Percentiles rank a stretch among this genome's conserved stretches.
Conservation (phyloP, 257 asterid species). For the Solanum ossicruentum region DNA sequence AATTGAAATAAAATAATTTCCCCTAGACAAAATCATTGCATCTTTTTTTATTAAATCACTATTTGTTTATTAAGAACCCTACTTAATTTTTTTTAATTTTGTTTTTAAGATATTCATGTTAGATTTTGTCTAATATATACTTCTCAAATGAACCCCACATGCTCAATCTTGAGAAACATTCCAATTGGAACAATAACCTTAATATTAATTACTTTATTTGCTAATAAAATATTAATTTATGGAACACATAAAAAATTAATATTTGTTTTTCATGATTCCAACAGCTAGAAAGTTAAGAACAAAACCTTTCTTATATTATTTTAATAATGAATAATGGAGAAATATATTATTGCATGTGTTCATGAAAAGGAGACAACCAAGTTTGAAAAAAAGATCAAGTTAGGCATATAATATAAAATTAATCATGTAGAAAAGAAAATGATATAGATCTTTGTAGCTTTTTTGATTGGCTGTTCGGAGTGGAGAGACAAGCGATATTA, state of each 20-base stretch:
- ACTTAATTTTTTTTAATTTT: not conserved
- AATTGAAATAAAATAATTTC: not conserved
- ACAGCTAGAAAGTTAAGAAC: not conserved
- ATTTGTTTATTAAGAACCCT: not conserved
- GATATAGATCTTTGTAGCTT: not conserved
- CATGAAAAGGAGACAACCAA: not conserved
- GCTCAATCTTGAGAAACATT: not conserved
- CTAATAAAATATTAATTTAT: not conserved
- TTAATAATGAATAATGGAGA: not conserved
- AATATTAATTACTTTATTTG: not conserved
- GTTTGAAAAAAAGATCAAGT: not conserved
- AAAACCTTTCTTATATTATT: not conserved
- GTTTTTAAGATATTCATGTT: conserved; percentile 1
- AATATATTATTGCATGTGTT: not conserved
- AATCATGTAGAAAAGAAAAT: not conserved
- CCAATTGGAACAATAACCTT: not conserved
- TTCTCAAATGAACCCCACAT: not conserved
- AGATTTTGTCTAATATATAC: conserved; percentile 10
- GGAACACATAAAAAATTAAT: not conserved
- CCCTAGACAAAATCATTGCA: not conserved
- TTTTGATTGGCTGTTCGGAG: conserved; percentile 2
- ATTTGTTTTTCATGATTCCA: not conserved
- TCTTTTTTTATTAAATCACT: not conserved
- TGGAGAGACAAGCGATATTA: not conserved
- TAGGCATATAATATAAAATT: not conserved